Conservation (phyloP, 179 eudicot genomes). For the Spergularia azorica region DNA sequence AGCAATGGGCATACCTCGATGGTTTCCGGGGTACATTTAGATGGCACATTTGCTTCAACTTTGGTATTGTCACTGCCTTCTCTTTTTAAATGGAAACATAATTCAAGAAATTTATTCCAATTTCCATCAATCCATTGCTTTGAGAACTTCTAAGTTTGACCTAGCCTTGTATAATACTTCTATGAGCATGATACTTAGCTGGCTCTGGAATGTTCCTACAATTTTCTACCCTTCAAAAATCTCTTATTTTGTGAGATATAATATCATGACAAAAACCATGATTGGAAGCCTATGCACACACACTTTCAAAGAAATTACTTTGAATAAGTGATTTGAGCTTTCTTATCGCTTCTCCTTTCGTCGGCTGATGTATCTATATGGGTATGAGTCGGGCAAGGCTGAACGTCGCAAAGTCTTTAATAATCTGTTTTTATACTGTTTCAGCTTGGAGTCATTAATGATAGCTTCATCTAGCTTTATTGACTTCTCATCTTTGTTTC, state of each 20-base stretch:
- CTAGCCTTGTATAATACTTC: not conserved
- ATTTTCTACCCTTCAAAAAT: not conserved
- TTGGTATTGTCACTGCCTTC: slow-evolving; percentile 55
- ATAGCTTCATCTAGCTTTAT: slow-evolving; percentile 4
- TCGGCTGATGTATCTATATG: not conserved
- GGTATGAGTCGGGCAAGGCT: not conserved
- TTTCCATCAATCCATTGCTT: not conserved
- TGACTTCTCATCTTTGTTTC: slow-evolving; percentile 3
- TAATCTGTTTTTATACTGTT: not conserved
- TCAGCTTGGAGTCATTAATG: not conserved
- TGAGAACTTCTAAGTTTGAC: not conserved
- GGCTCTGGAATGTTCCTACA: not conserved
- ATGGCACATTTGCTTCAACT: slow-evolving; percentile 99
- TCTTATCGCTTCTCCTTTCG: not conserved
- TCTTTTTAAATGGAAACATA: not conserved
- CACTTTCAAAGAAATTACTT: not conserved
- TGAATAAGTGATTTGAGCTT: slow-evolving; percentile 3
- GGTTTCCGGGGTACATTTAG: slow-evolving; percentile 84
- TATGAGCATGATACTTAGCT: not conserved
- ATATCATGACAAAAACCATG: not conserved
- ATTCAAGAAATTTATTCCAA: not conserved
- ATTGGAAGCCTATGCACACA: not conserved
- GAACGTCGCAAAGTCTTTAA: not conserved
- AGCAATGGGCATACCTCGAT: slow-evolving; percentile 78
- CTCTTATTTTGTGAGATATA: not conserved